These are phyloP conservation scores for Alternaria longipes DNA, from an alignment of 2,329 filamentous ascomycete genomes.

Conservation along the genomic window DNA sequence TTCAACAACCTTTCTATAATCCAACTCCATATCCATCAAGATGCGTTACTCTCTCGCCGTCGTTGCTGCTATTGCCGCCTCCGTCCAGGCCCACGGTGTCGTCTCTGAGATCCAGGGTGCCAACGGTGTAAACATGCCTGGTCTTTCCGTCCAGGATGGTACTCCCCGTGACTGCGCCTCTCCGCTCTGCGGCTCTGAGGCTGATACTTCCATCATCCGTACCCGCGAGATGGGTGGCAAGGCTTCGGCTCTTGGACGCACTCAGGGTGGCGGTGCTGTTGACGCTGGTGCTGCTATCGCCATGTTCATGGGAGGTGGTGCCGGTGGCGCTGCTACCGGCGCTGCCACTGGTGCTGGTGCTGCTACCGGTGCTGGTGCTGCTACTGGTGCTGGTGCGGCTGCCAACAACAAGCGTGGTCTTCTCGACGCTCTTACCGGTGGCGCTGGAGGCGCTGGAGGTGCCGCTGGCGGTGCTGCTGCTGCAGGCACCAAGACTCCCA, in stretches of 20 bases:
- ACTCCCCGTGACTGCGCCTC: slow-evolving; percentile 73
- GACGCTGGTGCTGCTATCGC: slow-evolving; percentile 15
- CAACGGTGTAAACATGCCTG: slow-evolving; percentile 70
- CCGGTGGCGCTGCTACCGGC: slow-evolving; percentile 60
- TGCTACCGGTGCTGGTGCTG: slow-evolving; percentile 63
- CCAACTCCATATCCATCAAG: slow-evolving; percentile 41
- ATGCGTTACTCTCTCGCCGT: slow-evolving; percentile 61
- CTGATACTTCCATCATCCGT: slow-evolving; percentile 75
- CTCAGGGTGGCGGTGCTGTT: slow-evolving; percentile 65
- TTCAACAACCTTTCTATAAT: slow-evolving; percentile 8
- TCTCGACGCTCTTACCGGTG: slow-evolving; percentile 36
- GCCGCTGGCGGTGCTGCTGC: slow-evolving; percentile 15
- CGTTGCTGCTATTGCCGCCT: slow-evolving; percentile 57
- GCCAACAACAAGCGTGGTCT: slow-evolving; percentile 35
- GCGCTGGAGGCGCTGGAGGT: slow-evolving; percentile 9
- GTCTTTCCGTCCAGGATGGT: slow-evolving; percentile 68
- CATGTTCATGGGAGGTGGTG: slow-evolving; percentile 14
- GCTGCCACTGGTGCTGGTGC: slow-evolving; percentile 37
- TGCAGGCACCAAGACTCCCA: slow-evolving; percentile 59
- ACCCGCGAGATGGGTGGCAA: slow-evolving; percentile 65
- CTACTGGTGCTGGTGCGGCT: slow-evolving; percentile 4
- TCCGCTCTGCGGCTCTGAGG: slow-evolving; percentile 70
- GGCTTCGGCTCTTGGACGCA: slow-evolving; percentile 70
- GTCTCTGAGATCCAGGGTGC: slow-evolving; percentile 66
- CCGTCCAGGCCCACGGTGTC: slow-evolving; percentile 67